Percentiles rank a stretch among this genome's conserved stretches.
phyloP scores from a whole-genome alignment of 75 land plant species.

The Pinus taeda region DNA sequence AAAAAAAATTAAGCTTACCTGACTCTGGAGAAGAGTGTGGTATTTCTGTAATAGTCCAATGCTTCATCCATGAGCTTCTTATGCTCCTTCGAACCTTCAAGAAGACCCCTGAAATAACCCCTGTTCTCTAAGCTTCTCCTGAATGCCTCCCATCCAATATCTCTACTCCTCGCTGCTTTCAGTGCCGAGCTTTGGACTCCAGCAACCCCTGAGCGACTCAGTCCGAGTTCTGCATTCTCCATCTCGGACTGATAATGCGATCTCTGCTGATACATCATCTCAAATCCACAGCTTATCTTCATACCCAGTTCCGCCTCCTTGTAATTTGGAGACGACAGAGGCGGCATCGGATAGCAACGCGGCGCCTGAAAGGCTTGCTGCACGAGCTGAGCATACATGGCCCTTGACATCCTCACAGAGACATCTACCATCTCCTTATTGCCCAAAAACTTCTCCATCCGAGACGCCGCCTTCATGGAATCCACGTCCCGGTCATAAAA shows the following conservation, averaged over 20 bases:
- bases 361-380: slow-evolving; percentile 93
- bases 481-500: slow-evolving; percentile 93
- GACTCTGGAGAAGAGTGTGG: slow-evolving; percentile 35
- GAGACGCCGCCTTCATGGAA: slow-evolving; percentile 80
- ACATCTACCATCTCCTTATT: slow-evolving; percentile 68
- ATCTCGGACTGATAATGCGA: slow-evolving; percentile 9
- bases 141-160: slow-evolving; percentile 71
- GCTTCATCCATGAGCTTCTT: slow-evolving; percentile 64
- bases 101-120: slow-evolving; percentile 76
- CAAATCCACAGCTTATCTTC: slow-evolving; percentile 97
- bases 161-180: slow-evolving; percentile 38
- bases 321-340: slow-evolving; percentile 13
- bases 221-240: background rate
- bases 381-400: slow-evolving; percentile 93
- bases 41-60: slow-evolving; percentile 46
- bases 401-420: slow-evolving; percentile 73
- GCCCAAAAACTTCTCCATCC: slow-evolving; percentile 69
- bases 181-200: slow-evolving; percentile 8
- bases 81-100: slow-evolving; percentile 87
- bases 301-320: slow-evolving; percentile 83
- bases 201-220: slow-evolving; percentile 4
- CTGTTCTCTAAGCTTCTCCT: slow-evolving; percentile 57
- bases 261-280: slow-evolving; percentile 90
- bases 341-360: slow-evolving; percentile 75
- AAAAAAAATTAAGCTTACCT: slow-evolving; percentile 40